These are phyloP conservation scores for Lyophyllum atratum DNA, from an alignment of 768 basidiomycete species.

Conservation along the genomic window DNA sequence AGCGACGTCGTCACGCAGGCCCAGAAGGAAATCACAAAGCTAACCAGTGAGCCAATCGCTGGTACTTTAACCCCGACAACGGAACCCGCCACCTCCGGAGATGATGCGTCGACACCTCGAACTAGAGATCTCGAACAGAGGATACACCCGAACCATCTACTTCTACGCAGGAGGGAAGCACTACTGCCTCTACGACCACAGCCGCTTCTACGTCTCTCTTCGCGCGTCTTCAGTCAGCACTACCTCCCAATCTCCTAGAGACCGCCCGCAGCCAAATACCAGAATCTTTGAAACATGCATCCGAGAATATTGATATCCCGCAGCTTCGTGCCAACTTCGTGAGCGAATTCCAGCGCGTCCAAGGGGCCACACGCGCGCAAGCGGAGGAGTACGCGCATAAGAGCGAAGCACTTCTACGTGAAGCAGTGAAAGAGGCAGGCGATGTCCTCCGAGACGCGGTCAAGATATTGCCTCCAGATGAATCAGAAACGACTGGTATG, in stretches of 20 bases:
- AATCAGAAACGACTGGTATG: conserved; percentile 23
- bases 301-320: conserved; percentile 65
- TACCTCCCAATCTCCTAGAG: conserved; percentile 74
- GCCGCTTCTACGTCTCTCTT: conserved; percentile 43
- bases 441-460: conserved; percentile 87
- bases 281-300: conserved; percentile 62
- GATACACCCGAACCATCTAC: conserved; percentile 6
- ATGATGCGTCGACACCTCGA: background rate
- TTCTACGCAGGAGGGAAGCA: conserved; percentile 15
- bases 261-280: conserved; percentile 70
- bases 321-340: conserved; percentile 66
- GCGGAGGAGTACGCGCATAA: conserved; percentile 86
- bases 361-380: conserved; percentile 71
- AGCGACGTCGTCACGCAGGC: conserved; percentile 75
- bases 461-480: conserved; percentile 87
- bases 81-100: conserved; percentile 12
- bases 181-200: conserved; percentile 20
- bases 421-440: conserved; percentile 77
- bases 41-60: conserved; percentile 37
- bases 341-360: conserved; percentile 70
- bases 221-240: conserved; percentile 68
- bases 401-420: conserved; percentile 64
- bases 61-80: conserved; percentile 23
- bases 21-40: conserved; percentile 71
- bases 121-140: conserved; percentile 12